phyloP scores from a whole-genome alignment of 2,329 filamentous ascomycete genomes.

The Ascocoryne sarcoides region DNA sequence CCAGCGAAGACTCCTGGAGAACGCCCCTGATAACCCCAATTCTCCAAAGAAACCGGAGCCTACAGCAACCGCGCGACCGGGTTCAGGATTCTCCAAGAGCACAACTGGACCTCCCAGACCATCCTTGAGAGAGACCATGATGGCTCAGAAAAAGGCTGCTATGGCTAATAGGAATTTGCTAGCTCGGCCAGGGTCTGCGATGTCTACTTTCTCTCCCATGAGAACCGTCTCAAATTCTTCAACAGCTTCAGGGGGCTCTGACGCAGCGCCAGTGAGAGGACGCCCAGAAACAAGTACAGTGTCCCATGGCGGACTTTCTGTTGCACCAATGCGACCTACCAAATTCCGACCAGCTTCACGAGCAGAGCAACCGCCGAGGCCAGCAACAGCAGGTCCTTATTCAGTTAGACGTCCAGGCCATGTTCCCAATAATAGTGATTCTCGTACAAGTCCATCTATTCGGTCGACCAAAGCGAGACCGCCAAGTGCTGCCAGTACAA shows the following conservation, averaged over 20 bases:
- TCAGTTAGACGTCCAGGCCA: constrained; percentile 41
- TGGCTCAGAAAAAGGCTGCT: constrained; percentile 65
- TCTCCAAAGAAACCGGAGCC: constrained; percentile 47
- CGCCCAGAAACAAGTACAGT: constrained; percentile 31
- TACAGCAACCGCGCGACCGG: constrained; percentile 40
- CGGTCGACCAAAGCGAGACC: constrained; percentile 38
- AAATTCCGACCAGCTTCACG: constrained; percentile 37
- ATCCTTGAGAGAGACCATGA: constrained; percentile 72
- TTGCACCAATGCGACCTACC: constrained; percentile 53
- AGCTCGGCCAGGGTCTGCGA: constrained; percentile 51
- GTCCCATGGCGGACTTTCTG: constrained; percentile 49
- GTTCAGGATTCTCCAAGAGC: constrained; percentile 54
- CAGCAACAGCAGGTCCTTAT: constrained; percentile 58
- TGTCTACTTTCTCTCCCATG: constrained; percentile 51
- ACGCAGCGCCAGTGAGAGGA: constrained; percentile 33
- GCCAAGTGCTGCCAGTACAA: constrained; percentile 39
- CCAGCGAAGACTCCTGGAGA: constrained; percentile 71
- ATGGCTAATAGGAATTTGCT: constrained; percentile 44
- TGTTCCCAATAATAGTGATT: constrained; percentile 23
- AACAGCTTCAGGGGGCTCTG: constrained; percentile 28
- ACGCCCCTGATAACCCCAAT: constrained; percentile 75
- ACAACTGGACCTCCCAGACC: constrained; percentile 48
- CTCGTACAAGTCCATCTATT: constrained; percentile 26
- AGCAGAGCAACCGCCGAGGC: constrained; percentile 47
- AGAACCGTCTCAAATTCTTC: constrained; percentile 33